Base-by-base conservation (phyloP, 2,329 filamentous ascomycete genomes). In the Cercospora sp. region DNA sequence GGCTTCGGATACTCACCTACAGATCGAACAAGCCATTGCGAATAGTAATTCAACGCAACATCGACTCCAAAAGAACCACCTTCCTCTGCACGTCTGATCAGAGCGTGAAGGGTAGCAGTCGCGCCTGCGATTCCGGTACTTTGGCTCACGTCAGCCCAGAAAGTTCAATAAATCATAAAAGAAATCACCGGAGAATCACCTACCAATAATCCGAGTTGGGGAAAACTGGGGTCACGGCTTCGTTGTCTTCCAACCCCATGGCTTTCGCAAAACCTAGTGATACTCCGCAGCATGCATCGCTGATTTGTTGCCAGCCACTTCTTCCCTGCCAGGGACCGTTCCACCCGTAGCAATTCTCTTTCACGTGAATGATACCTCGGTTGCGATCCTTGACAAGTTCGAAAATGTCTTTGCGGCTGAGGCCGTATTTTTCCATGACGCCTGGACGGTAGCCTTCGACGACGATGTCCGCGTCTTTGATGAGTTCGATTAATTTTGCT, bases 331-430 rank as follows among this genome's bases (percentile, higher is more conserved):
- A 84, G 0, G 82, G 81, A 0, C 84, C 85, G 60, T 84, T 72
- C 79, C 81, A 86, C 0, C 85, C 85, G 68, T 85, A 87, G 72
- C 83, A 86, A 70, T 86, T 86, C 75, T 86, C 84, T 3, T 81
- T 76, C 3, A 83, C 81, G 55, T 84, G 80, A 18, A 86, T 78
- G 23, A 85, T 77, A 0, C 83, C 83, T 23, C 79, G 74, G 2
- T 76, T 78, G 8, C 83, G 76, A 6, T 80, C 75, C 57, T 80
- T 77, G 2, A 77, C 80, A 51, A 84, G 64, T 6, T 83, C 78
- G 4, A 83, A 73, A 30, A 85, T 75, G 1, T 78, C 80, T 3
- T 81, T 74, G 0, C 76, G 74, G 0, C 80, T 79, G 67, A 85
- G 84, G 0, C 83, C 84, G 28, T 80, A 80, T 64, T 81, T 81